phyloP scores from a whole-genome alignment of 139 green algal species.

The Deuterostichococcus epilithicus region DNA sequence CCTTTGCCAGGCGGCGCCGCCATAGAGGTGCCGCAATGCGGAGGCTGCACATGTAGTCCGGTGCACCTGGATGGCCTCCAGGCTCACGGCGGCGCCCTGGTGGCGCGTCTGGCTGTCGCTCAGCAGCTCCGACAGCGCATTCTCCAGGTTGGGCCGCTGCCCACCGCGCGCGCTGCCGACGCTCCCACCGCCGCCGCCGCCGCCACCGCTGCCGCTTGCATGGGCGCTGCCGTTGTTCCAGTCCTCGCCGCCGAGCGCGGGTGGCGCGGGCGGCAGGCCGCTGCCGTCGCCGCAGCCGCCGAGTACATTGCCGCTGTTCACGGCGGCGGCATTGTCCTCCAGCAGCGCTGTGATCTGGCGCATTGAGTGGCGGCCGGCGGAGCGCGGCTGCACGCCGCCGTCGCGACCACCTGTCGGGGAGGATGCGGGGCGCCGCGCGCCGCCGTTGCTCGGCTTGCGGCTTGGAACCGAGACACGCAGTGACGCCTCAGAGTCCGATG shows the following conservation, averaged over 20 bases:
- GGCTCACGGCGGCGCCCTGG: neutral
- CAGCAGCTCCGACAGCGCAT: constrained; percentile 2
- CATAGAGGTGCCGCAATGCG: no score
- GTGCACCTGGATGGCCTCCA: neutral
- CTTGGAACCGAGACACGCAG: neutral
- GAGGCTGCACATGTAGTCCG: no score
- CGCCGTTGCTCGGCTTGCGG: neutral
- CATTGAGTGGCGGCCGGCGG: neutral
- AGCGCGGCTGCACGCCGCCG: no score
- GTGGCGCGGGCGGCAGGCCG: neutral
- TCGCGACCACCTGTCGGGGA: neutral
- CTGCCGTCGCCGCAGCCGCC: neutral
- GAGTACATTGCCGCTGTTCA: neutral
- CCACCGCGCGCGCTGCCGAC: neutral
- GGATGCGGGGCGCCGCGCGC: neutral
- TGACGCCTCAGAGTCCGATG: neutral
- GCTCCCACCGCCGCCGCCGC: neutral
- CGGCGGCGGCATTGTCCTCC: neutral
- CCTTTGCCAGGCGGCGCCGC: no score
- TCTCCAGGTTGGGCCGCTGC: neutral
- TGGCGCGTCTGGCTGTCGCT: neutral
- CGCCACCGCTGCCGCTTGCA: neutral
- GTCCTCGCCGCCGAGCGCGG: neutral
- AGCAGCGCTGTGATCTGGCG: neutral
- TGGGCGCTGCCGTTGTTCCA: neutral